These are phyloP conservation scores for Penicillium longicatenatum DNA, from an alignment of 495 filamentous ascomycete genomes.

Conservation along the genomic window DNA sequence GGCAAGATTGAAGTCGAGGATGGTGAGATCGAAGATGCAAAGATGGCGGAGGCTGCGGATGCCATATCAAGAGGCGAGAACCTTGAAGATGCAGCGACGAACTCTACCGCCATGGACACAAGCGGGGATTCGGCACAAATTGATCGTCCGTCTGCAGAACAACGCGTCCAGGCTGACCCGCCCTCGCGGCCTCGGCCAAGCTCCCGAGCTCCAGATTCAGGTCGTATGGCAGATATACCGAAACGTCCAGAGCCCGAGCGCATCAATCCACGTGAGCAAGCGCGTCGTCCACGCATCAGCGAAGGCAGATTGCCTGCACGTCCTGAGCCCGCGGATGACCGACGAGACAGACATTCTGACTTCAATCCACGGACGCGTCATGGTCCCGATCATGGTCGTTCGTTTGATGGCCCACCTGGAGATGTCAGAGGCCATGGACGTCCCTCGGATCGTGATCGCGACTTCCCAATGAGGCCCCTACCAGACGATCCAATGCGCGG, in stretches of 20 bases:
- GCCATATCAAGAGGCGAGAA: slow-evolving; percentile 14
- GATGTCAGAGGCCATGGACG: slow-evolving; percentile 36
- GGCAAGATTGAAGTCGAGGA: slow-evolving; percentile 67
- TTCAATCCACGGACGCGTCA: slow-evolving; percentile 41
- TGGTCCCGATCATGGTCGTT: slow-evolving; percentile 35
- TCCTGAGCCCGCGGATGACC: slow-evolving; percentile 42
- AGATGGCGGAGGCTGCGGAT: slow-evolving; percentile 41
- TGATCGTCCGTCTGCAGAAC: slow-evolving; percentile 16
- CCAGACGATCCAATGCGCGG: slow-evolving; percentile 47
- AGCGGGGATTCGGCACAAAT: neutral
- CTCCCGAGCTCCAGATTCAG: slow-evolving; percentile 33
- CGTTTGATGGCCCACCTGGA: slow-evolving; percentile 32
- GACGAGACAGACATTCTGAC: slow-evolving; percentile 41
- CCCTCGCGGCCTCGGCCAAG: slow-evolving; percentile 27
- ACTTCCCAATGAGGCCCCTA: slow-evolving; percentile 34
- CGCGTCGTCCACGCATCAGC: slow-evolving; percentile 34
- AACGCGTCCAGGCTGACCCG: slow-evolving; percentile 19
- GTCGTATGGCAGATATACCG: slow-evolving; percentile 33
- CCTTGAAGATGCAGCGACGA: slow-evolving; percentile 9
- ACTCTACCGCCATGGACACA: slow-evolving; percentile 11
- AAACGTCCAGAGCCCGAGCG: slow-evolving; percentile 43
- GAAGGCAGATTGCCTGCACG: slow-evolving; percentile 39
- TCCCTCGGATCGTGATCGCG: slow-evolving; percentile 36
- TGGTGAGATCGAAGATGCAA: slow-evolving; percentile 75
- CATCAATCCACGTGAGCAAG: slow-evolving; percentile 32